Conservation (phyloP, 2,329 filamentous ascomycete species). For the Zasmidium cellare region DNA sequence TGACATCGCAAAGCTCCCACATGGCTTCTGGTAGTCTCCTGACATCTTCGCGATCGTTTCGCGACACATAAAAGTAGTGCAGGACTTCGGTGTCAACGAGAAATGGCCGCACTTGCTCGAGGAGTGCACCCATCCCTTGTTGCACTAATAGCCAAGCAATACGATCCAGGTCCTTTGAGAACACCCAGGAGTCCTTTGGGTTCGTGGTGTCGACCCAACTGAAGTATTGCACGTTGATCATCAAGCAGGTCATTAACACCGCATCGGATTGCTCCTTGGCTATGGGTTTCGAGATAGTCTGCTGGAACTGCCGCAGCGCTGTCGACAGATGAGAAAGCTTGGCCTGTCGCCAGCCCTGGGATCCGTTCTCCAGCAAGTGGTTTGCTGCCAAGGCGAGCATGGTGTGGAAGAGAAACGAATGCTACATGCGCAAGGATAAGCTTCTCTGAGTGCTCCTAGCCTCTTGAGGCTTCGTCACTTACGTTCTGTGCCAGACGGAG, state of each 20-base stretch:
- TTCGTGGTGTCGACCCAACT: neutral
- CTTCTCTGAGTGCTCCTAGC: neutral
- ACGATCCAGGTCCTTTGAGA: neutral
- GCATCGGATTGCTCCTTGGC: neutral
- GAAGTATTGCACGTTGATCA: constrained; percentile 2
- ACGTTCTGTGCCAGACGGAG: constrained; percentile 12
- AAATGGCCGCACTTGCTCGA: neutral
- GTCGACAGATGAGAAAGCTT: neutral
- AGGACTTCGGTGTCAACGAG: constrained; percentile 7
- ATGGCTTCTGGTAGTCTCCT: constrained; percentile 6
- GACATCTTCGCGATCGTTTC: neutral
- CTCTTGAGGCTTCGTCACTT: neutral
- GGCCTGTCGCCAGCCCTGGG: neutral
- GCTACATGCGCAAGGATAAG: neutral
- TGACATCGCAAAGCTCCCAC: constrained; percentile 13
- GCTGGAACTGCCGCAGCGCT: neutral
- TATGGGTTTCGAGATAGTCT: neutral
- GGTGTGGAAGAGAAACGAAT: neutral
- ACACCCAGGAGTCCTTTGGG: neutral
- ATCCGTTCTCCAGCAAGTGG: neutral
- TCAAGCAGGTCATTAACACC: neutral
- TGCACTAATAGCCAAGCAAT: neutral
- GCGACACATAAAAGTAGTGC: constrained; percentile 7
- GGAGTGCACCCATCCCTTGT: neutral
- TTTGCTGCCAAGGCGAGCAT: neutral